Percentiles rank a stretch among this genome's conserved stretches.
These are phyloP conservation scores for Rehmannia glutinosa DNA, from an alignment of 257 asterid genomes.

Conservation along the genomic window DNA sequence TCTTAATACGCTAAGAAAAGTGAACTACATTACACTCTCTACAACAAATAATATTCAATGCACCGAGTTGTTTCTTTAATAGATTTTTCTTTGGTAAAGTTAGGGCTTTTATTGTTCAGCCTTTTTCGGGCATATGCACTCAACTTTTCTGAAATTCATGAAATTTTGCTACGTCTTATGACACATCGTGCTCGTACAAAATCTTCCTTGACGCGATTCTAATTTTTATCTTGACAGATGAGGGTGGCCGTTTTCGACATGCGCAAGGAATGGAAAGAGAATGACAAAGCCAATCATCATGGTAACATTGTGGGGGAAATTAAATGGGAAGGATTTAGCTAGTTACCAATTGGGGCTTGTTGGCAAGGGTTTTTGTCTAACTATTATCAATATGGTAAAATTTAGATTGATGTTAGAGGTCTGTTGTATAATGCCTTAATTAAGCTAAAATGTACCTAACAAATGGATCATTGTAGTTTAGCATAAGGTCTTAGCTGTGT, in stretches of 20 bases:
- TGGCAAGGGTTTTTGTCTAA: slow-evolving; percentile 21
- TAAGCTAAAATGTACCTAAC: slow-evolving; percentile 14
- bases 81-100: neutral
- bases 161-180: neutral
- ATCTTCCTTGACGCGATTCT: neutral
- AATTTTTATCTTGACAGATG: slow-evolving; percentile 33
- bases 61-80: neutral
- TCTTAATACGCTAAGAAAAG: neutral
- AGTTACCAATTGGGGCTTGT: slow-evolving; percentile 17
- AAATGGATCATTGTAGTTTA: slow-evolving; percentile 36
- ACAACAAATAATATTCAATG: neutral
- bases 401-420: slow-evolving; percentile 31
- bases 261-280: slow-evolving; percentile 64
- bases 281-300: slow-evolving; percentile 21
- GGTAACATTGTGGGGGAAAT: neutral
- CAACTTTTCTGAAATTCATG: neutral
- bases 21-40: too few relatives aligned
- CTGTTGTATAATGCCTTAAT: slow-evolving; percentile 50
- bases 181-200: neutral
- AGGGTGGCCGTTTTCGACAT: slow-evolving; percentile 61
- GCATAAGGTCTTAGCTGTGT: slow-evolving; percentile 33
- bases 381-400: slow-evolving; percentile 24
- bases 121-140: neutral
- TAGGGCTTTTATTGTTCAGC: neutral
- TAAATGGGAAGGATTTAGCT: slow-evolving; percentile 20